Conservation (phyloP, 2,329 filamentous ascomycete species). For the Bertia moriformis region DNA sequence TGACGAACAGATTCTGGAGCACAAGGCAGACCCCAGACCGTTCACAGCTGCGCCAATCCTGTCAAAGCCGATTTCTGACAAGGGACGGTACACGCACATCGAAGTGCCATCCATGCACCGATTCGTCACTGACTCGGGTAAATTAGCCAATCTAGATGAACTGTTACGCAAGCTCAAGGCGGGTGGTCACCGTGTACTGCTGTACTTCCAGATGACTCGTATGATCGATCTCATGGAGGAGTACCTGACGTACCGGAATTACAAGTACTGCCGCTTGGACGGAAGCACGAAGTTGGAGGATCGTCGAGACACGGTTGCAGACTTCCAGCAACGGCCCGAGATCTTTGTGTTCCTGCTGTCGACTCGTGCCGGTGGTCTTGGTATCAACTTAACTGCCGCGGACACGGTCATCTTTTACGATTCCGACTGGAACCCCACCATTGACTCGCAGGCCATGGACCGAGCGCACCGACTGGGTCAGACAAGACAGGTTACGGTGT, state of each 20-base stretch:
- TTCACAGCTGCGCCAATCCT: constrained; percentile 54
- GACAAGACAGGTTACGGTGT: constrained; percentile 89
- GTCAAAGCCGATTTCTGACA: constrained; percentile 65
- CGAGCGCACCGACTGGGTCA: constrained; percentile 94
- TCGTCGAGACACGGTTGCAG: constrained; percentile 83
- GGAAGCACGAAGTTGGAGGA: constrained; percentile 96
- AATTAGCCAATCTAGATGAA: constrained; percentile 79
- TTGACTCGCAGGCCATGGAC: constrained; percentile 98
- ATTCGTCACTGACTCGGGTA: constrained; percentile 95
- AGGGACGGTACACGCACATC: constrained; percentile 78
- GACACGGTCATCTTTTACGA: constrained; percentile 99
- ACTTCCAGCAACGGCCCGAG: constrained; percentile 86
- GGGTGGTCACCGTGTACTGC: constrained; percentile 76
- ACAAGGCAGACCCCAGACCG: constrained; percentile 50
- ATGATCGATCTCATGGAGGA: constrained; percentile 99
- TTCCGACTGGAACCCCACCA: constrained; percentile 97
- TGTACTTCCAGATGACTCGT: constrained; percentile 99
- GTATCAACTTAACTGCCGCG: constrained; percentile 91
- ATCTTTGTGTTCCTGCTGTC: constrained; percentile 96
- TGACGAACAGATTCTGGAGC: constrained; percentile 61
- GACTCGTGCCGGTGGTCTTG: constrained; percentile 89
- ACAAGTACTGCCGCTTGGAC: constrained; percentile 93
- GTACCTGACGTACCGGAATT: constrained; percentile 95
- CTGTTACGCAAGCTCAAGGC: constrained; percentile 82
- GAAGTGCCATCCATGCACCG: constrained; percentile 89